Percentiles rank a stretch among this genome's conserved stretches.
These are phyloP conservation scores for Zangia roseola DNA, from an alignment of 768 basidiomycete species.

Conservation along the genomic window DNA sequence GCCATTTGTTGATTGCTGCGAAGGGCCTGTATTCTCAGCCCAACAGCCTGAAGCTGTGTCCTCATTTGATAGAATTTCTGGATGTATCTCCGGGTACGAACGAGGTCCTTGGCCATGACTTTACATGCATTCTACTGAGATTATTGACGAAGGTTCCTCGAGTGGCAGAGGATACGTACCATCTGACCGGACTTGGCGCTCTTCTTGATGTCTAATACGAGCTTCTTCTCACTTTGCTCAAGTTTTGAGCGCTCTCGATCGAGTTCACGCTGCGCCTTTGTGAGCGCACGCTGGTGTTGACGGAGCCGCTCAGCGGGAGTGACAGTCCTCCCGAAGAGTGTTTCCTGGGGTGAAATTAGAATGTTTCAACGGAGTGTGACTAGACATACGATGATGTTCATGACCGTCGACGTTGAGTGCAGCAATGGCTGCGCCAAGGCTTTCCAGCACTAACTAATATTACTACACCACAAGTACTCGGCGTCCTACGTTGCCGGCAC, in stretches of 20 bases:
- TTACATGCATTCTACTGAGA: constrained; percentile 88
- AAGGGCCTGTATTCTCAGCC: constrained; percentile 92
- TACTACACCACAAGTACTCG: neutral
- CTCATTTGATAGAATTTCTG: constrained; percentile 99
- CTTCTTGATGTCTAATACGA: constrained; percentile 93
- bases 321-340: constrained; percentile 89
- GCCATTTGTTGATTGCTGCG: constrained; percentile 99
- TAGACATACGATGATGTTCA: constrained; percentile 72
- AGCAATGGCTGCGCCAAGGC: constrained; percentile 8
- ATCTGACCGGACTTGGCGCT: constrained; percentile 94
- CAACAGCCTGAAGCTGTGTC: constrained; percentile 95
- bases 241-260: constrained; percentile 94
- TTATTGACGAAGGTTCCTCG: constrained; percentile 15
- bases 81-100: constrained; percentile 90
- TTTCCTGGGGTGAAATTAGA: constrained; percentile 61
- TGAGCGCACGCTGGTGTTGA: constrained; percentile 93
- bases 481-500: no score
- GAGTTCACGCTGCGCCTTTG: constrained; percentile 96
- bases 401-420: constrained; percentile 34
- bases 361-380: neutral
- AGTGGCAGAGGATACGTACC: constrained; percentile 43
- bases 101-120: constrained; percentile 98
- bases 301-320: constrained; percentile 96
- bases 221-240: constrained; percentile 96
- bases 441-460: neutral